Evolutionary conservation across 2,329 filamentous ascomycete species (phyloP), one percentile per base, ranked within the genome.

Genomic region (Aspergillus ochraceoroseus): DNA sequence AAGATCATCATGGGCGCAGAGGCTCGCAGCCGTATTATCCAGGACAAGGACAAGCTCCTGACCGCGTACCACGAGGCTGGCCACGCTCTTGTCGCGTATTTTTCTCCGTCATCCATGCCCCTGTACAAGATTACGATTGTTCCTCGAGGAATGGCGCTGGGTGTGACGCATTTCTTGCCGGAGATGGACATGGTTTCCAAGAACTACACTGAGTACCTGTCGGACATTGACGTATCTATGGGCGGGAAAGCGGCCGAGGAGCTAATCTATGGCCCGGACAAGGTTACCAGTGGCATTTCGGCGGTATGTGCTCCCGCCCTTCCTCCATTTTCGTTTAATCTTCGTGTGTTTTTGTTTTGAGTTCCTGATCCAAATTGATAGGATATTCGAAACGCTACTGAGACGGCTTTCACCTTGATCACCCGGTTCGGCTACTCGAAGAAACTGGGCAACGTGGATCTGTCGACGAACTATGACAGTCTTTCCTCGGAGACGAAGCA

Each of bases 101-200:
- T 90, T 53, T 86, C 83, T 8, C 81, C 84, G 46, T 79, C 79
- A 25, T 79, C 83, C 37, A 82, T 76, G 48, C 85, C 84, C 20
- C 75, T 98, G 1, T 95, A 98, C 76, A 98, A 98, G 70, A 89
- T 95, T 34, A 98, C 92, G 1, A 94, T 98, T 55, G 83, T 98
- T 56, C 89, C 92, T 38, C 83, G 94, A 56, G 92, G 92, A 7
- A 81, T 82, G 56, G 79, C 85, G 15, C 75, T 96, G 5, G 92
- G 92, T 46, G 79, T 95, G 49, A 98, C 92, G 0, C 85, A 85
- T 49, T 84, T 83, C 64, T 74, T 98, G 15, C 89, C 89, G 0
- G 84, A 92, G 60, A 88, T 94, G 74, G 89, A 95, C 68, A 88
- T 89, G 65, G 88, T 95, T 57, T 92, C 87, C 8, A 80, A 81